Evolutionary conservation across 768 basidiomycete species (phyloP).

Genomic region (Lactifluus pinguis): DNA sequence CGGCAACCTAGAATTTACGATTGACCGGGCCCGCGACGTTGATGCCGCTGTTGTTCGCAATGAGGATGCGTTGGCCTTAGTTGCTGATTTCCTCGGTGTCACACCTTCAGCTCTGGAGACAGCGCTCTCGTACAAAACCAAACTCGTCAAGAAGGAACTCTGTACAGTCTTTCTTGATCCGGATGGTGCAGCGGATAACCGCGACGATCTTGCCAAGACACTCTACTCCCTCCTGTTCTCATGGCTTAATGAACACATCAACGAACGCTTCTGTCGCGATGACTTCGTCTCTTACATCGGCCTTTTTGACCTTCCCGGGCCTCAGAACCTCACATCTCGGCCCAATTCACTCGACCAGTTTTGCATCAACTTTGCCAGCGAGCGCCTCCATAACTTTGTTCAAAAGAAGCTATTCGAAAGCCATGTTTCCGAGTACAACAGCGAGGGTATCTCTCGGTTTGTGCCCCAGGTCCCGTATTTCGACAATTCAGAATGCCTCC

Average conservation of each 20-base stretch:
- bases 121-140: slow-evolving; percentile 83
- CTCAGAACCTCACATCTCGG: slow-evolving; percentile 81
- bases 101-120: slow-evolving; percentile 61
- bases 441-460: slow-evolving; percentile 66
- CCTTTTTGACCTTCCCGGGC: slow-evolving; percentile 88
- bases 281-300: slow-evolving; percentile 91
- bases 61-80: slow-evolving; percentile 67
- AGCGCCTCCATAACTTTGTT: slow-evolving; percentile 77
- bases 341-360: slow-evolving; percentile 95
- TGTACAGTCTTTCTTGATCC: slow-evolving; percentile 95
- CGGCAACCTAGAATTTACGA: slow-evolving; percentile 87
- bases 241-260: slow-evolving; percentile 95
- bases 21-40: slow-evolving; percentile 76
- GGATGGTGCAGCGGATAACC: slow-evolving; percentile 85
- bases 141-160: slow-evolving; percentile 90
- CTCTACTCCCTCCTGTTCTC: slow-evolving; percentile 91
- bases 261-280: slow-evolving; percentile 88
- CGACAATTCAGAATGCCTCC: slow-evolving; percentile 85
- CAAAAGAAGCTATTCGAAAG: slow-evolving; percentile 74
- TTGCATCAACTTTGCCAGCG: slow-evolving; percentile 93
- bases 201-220: slow-evolving; percentile 90
- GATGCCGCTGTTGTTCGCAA: slow-evolving; percentile 92
- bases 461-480: slow-evolving; percentile 72
- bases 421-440: slow-evolving; percentile 73
- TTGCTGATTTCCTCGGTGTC: slow-evolving; percentile 89